Evolutionary conservation across 108 stramenopile genomes (phyloP).

Genomic region (Nitzschia sp.): DNA sequence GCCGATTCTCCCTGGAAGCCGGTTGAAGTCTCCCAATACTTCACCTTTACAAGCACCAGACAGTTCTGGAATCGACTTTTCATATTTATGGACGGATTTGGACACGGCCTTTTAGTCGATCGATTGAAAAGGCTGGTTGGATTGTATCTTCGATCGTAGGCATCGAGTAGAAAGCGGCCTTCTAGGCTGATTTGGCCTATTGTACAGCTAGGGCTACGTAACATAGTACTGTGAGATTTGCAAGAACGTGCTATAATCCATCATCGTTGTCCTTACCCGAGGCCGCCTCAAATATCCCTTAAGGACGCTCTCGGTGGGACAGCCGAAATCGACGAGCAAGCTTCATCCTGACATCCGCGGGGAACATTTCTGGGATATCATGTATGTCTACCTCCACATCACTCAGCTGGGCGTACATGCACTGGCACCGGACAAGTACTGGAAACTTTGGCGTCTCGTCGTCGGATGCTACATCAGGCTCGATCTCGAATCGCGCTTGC

Average conservation of each 20-base stretch:
- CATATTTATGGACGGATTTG: background rate
- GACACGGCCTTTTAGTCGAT: no score
- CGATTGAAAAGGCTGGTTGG: no score
- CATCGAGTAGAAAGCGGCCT: no score
- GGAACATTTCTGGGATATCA: conserved; percentile 54
- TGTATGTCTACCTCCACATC: conserved; percentile 68
- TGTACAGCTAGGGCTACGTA: no score
- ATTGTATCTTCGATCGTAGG: no score
- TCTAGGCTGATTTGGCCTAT: no score
- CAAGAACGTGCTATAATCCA: no score
- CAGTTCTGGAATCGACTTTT: background rate
- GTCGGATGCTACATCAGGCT: conserved; percentile 24
- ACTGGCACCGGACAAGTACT: conserved; percentile 80
- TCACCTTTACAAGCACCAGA: background rate
- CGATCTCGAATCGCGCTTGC: conserved; percentile 74
- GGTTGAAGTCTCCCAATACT: background rate
- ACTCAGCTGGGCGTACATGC: conserved; percentile 79
- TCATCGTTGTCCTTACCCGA: no score
- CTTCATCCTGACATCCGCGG: conserved; percentile 74
- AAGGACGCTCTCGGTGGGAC: conserved; percentile 67
- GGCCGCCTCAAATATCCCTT: no score
- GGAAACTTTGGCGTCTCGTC: conserved; percentile 74
- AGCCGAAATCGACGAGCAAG: conserved; percentile 77
- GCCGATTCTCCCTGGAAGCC: background rate
- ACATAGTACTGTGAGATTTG: no score